These are phyloP conservation scores for Sonneratia alba DNA, from an alignment of 345 rosid species.

Conservation along the genomic window DNA sequence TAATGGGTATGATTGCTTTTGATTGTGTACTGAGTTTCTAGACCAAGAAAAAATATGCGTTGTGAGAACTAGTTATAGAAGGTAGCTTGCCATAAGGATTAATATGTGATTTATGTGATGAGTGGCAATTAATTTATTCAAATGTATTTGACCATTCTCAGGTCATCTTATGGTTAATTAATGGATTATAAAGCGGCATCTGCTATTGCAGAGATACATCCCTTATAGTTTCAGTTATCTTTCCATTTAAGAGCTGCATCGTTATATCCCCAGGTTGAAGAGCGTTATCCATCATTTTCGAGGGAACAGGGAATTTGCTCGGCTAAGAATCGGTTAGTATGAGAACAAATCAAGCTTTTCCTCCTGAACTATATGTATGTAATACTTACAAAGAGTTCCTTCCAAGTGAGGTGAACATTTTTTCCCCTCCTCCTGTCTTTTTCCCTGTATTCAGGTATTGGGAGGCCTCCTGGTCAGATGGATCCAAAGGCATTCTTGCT, in stretches of 20 bases:
- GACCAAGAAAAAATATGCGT: not conserved
- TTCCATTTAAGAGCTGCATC: not conserved
- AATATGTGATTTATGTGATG: not conserved
- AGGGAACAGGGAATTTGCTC: constrained; percentile 72
- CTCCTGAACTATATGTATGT: not conserved
- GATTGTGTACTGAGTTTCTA: not conserved
- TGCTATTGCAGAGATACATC: not conserved
- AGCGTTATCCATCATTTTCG: constrained; percentile 65
- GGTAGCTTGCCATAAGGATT: not conserved
- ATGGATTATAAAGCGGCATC: not conserved
- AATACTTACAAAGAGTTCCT: not conserved
- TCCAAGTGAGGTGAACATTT: not conserved
- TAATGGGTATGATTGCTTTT: constrained; percentile 47
- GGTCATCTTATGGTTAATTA: not conserved
- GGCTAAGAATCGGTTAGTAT: constrained; percentile 71
- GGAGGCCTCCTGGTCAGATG: constrained; percentile 92
- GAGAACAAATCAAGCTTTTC: not conserved
- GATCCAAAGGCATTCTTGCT: constrained; percentile 91
- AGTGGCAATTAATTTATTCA: not conserved
- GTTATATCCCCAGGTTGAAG: constrained; percentile 35
- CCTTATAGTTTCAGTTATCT: not conserved
- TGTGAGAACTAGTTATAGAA: not conserved
- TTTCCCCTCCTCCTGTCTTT: not conserved
- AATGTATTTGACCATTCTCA: not conserved
- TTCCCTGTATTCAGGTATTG: constrained; percentile 41